Conservation (phyloP, 768 basidiomycete species). For the Rhodocollybia butyracea region DNA sequence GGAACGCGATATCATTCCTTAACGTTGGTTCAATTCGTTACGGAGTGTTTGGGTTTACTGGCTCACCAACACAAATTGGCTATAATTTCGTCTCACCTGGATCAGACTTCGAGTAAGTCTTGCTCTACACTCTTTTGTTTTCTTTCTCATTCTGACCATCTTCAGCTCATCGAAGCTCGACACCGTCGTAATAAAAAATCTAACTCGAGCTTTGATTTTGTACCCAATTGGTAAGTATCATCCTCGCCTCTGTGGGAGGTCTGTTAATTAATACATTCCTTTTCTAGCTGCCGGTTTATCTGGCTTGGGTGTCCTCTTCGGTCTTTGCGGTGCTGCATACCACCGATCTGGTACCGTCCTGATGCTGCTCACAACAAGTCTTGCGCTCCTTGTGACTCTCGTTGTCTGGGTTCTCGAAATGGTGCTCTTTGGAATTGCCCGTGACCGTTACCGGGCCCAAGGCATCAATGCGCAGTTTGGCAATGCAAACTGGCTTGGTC, state of each 20-base stretch:
- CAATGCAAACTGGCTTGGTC: constrained; percentile 80
- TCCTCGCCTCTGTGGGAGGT: constrained; percentile 3
- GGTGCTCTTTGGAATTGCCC: constrained; percentile 73
- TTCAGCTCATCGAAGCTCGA: constrained; percentile 43
- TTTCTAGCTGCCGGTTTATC: constrained; percentile 59
- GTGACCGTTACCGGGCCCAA: constrained; percentile 49
- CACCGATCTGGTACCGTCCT: constrained; percentile 71
- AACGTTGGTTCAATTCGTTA: constrained; percentile 50
- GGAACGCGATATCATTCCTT: constrained; percentile 69
- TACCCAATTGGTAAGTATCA: constrained; percentile 67
- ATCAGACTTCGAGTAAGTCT: constrained; percentile 40
- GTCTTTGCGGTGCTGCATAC: constrained; percentile 61
- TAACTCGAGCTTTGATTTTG: constrained; percentile 72
- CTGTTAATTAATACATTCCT: constrained; percentile 1
- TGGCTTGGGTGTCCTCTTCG: constrained; percentile 63
- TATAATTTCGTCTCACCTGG: constrained; percentile 39
- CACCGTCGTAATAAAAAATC: constrained; percentile 55
- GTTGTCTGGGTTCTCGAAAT: constrained; percentile 77
- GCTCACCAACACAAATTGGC: constrained; percentile 50
- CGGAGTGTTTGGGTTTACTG: constrained; percentile 79
- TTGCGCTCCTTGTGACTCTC: constrained; percentile 66
- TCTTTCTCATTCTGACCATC: background rate
- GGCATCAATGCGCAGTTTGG: constrained; percentile 57
- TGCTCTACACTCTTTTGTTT: background rate
- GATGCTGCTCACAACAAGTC: constrained; percentile 66